Evolutionary conservation across 108 stramenopile species (phyloP).

Genomic region (Skeletonema potamos): DNA sequence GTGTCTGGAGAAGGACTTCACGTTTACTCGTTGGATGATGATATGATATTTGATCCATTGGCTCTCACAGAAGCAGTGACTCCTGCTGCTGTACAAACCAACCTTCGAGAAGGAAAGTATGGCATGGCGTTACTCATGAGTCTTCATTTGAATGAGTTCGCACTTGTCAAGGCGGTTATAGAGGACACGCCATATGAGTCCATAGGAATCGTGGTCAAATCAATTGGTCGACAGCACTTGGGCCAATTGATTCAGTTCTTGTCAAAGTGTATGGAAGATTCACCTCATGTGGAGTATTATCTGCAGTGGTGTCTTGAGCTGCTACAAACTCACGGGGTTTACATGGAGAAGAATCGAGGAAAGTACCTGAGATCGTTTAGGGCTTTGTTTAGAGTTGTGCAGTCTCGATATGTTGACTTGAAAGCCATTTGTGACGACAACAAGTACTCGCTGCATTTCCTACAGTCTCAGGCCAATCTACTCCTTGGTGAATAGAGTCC

Average conservation of each 20-base stretch:
- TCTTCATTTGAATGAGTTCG: slow-evolving; percentile 83
- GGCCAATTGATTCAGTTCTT: slow-evolving; percentile 79
- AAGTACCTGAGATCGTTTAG: slow-evolving; percentile 84
- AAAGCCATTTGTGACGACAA: slow-evolving; percentile 80
- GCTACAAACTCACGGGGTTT: slow-evolving; percentile 73
- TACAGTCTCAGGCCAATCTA: slow-evolving; percentile 66
- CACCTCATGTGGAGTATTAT: slow-evolving; percentile 90
- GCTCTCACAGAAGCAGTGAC: slow-evolving; percentile 85
- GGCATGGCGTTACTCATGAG: slow-evolving; percentile 80
- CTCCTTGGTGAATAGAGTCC: slow-evolving; percentile 6
- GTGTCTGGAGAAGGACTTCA: slow-evolving; percentile 90
- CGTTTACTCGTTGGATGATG: slow-evolving; percentile 90
- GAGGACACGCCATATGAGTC: slow-evolving; percentile 80
- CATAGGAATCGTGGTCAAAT: slow-evolving; percentile 72
- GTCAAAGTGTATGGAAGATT: slow-evolving; percentile 72
- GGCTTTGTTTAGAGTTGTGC: slow-evolving; percentile 69
- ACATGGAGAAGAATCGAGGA: slow-evolving; percentile 80
- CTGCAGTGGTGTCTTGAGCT: slow-evolving; percentile 81
- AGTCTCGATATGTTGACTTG: slow-evolving; percentile 72
- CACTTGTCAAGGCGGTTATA: slow-evolving; percentile 70
- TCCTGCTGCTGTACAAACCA: slow-evolving; percentile 74
- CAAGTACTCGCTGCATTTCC: slow-evolving; percentile 76
- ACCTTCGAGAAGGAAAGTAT: slow-evolving; percentile 62
- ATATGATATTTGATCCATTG: slow-evolving; percentile 92
- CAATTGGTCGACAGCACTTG: slow-evolving; percentile 68